A percentile compares a stretch with the other conserved stretches of the same genome.
These are phyloP conservation scores for Fusarium caatingaense DNA, from an alignment of 2,329 filamentous ascomycete species.

Conservation along the genomic window DNA sequence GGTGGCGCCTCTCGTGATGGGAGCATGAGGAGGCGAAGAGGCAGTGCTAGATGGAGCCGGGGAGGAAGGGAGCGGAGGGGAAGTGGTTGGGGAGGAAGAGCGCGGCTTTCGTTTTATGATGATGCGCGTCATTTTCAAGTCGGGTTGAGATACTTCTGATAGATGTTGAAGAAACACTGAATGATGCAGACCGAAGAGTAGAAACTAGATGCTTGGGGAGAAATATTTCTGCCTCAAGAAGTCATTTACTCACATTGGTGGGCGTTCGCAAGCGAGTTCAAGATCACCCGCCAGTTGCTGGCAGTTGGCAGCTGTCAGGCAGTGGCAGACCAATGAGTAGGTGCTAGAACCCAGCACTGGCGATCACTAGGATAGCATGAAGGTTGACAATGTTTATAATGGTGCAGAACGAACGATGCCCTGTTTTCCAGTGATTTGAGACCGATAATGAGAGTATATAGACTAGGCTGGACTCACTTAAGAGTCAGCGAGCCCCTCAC, in stretches of 20 bases:
- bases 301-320: neutral
- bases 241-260: neutral
- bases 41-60: rapidly evolving
- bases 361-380: neutral
- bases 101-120: neutral
- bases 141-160: no score
- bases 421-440: no score
- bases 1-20: neutral
- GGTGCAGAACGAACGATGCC: neutral
- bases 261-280: no score
- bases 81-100: no score
- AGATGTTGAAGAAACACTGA: neutral
- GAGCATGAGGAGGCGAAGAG: neutral
- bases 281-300: neutral
- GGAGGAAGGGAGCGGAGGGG: rapidly evolving
- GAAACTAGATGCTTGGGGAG: no score
- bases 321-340: neutral
- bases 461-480: rapidly evolving
- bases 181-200: rapidly evolving
- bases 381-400: neutral
- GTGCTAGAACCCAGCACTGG: neutral
- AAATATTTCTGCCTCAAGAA: rapidly evolving
- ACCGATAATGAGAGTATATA: rapidly evolving
- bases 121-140: neutral
- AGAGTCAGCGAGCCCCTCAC: no score